A percentile compares a stretch with the other conserved stretches of the same genome.
Evolutionary conservation across 345 rosid species (phyloP).

Genomic region (Murraya koenigii): DNA sequence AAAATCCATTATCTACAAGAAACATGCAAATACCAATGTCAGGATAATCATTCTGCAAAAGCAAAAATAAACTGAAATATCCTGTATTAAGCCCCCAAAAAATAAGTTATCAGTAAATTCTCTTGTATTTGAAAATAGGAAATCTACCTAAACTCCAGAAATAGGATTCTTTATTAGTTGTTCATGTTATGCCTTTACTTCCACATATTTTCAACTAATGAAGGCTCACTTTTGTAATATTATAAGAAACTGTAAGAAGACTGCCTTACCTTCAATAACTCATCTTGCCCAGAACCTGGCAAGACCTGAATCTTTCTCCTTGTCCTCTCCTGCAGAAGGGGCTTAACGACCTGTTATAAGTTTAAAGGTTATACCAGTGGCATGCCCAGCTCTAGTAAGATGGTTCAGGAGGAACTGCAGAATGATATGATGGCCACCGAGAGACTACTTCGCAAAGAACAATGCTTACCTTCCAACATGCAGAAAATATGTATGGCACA

Average conservation of each 20-base stretch:
- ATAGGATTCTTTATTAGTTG: neutral
- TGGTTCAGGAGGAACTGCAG: neutral
- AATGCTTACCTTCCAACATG: constrained; percentile 80
- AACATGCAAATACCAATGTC: constrained; percentile 6
- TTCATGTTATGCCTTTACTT: neutral
- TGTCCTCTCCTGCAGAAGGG: constrained; percentile 92
- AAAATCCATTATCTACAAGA: constrained; percentile 71
- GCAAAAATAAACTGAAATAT: neutral
- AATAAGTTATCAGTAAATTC: neutral
- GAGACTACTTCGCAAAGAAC: neutral
- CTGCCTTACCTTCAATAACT: constrained; percentile 63
- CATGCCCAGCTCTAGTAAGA: neutral
- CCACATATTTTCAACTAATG: neutral
- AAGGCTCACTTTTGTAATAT: constrained; percentile 4
- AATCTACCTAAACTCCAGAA: neutral
- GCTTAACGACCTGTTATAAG: constrained; percentile 75
- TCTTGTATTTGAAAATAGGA: neutral
- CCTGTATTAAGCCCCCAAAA: neutral
- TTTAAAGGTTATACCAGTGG: neutral
- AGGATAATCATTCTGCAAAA: neutral
- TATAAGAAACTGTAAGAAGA: constrained; percentile 5
- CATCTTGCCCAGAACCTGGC: constrained; percentile 76
- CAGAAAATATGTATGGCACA: constrained; percentile 88
- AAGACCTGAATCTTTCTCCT: constrained; percentile 76
- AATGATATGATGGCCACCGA: neutral